Percentiles rank a stretch among this genome's conserved stretches.
Conservation (phyloP, 2,329 filamentous ascomycete genomes). For the Zymoseptoria pseudotritici region DNA sequence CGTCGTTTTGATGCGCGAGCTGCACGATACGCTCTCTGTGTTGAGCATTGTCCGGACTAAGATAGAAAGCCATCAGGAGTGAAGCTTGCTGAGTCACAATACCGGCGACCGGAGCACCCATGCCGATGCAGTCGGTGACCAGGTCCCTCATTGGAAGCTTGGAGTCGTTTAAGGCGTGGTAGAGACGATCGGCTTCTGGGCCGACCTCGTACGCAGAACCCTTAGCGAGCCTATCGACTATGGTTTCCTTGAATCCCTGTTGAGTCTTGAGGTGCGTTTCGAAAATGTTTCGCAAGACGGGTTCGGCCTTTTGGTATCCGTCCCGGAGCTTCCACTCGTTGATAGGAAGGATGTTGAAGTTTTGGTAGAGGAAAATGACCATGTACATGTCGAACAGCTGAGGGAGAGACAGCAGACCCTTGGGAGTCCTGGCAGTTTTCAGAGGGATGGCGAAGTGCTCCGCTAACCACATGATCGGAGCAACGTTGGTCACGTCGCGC, state of each 20-base stretch:
- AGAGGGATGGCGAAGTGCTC: slow-evolving; percentile 60
- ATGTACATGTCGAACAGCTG: slow-evolving; percentile 42
- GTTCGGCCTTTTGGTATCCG: slow-evolving; percentile 34
- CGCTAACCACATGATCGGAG: slow-evolving; percentile 56
- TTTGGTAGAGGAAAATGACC: slow-evolving; percentile 44
- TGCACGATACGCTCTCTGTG: slow-evolving; percentile 47
- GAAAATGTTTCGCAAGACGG: slow-evolving; percentile 35
- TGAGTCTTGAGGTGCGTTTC: slow-evolving; percentile 42
- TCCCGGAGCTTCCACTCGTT: slow-evolving; percentile 45
- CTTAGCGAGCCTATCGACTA: slow-evolving; percentile 43
- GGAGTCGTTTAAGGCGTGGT: slow-evolving; percentile 42
- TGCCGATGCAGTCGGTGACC: slow-evolving; percentile 45
- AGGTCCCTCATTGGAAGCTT: slow-evolving; percentile 42
- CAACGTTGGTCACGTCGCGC: slow-evolving; percentile 61
- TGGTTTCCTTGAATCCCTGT: slow-evolving; percentile 33
- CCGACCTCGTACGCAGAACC: slow-evolving; percentile 44
- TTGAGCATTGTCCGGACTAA: slow-evolving; percentile 43
- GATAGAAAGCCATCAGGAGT: slow-evolving; percentile 46
- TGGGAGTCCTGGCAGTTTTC: slow-evolving; percentile 54
- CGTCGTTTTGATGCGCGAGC: slow-evolving; percentile 40
- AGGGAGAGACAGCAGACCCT: slow-evolving; percentile 45
- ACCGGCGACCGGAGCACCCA: slow-evolving; percentile 43
- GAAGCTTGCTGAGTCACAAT: slow-evolving; percentile 49
- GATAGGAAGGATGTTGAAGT: slow-evolving; percentile 45
- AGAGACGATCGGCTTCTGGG: slow-evolving; percentile 45